Conservation (phyloP, 169 alveolate genomes). For the Plasmodium sp. region DNA sequence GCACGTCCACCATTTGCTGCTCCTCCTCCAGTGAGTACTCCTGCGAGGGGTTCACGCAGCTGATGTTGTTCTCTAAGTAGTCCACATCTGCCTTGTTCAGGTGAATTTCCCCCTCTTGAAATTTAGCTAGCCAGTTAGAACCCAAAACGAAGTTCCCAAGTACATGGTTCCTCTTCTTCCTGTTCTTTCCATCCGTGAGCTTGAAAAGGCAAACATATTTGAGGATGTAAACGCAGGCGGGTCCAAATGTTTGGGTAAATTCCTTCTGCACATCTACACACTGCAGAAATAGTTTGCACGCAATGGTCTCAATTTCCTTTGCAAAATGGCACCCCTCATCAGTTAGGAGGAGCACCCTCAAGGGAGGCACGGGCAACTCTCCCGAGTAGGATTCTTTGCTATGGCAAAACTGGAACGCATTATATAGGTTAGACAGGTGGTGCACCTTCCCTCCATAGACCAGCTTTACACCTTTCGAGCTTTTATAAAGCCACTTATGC, state of each 20-base stretch:
- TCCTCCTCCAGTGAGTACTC: neutral
- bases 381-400: neutral
- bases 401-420: constrained; percentile 21
- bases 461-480: constrained; percentile 6
- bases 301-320: constrained; percentile 13
- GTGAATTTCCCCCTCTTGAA: neutral
- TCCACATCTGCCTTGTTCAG: constrained; percentile 30
- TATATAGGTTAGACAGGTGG: constrained; percentile 23
- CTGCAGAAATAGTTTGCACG: constrained; percentile 12
- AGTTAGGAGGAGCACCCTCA: constrained; percentile 29
- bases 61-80: constrained; percentile 22
- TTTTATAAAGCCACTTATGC: constrained; percentile 64
- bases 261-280: constrained; percentile 23
- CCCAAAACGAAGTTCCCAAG: neutral
- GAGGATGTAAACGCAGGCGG: constrained; percentile 15
- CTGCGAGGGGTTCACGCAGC: neutral
- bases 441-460: constrained; percentile 29
- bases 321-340: constrained; percentile 24
- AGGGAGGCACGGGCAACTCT: constrained; percentile 33
- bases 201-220: constrained; percentile 44
- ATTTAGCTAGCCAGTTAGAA: neutral
- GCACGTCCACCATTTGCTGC: neutral
- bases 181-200: neutral
- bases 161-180: neutral
- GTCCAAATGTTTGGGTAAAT: neutral